These are phyloP conservation scores for Aspergillus sp. DNA, from an alignment of 2,329 filamentous ascomycete species.

Conservation along the genomic window DNA sequence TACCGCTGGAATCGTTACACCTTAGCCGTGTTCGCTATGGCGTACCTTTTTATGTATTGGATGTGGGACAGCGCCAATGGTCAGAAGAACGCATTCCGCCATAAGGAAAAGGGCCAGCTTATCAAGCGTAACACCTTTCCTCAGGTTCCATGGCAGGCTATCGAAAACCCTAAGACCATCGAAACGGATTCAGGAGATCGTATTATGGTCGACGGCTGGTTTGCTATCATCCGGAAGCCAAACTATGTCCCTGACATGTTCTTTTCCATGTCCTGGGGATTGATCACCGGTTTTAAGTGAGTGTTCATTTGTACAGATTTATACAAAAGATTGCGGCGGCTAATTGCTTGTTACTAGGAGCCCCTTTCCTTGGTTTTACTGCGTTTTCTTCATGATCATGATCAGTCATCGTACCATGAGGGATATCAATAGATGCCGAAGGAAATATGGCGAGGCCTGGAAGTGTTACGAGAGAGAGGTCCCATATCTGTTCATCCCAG, in stretches of 20 bases:
- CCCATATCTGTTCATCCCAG: conserved; percentile 75
- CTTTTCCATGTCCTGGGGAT: conserved; percentile 66
- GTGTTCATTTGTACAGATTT: no score
- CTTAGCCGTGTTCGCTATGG: conserved; percentile 52
- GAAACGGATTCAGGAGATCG: conserved; percentile 61
- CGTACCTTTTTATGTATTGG: conserved; percentile 79
- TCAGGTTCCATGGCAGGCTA: conserved; percentile 71
- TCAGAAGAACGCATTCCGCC: conserved; percentile 85
- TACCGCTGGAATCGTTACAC: conserved; percentile 65
- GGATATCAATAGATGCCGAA: conserved; percentile 64
- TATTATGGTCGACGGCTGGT: conserved; percentile 79
- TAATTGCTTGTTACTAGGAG: no score
- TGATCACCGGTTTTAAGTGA: conserved; percentile 68
- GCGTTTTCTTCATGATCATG: conserved; percentile 68
- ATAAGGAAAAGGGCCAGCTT: conserved; percentile 60
- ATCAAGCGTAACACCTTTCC: conserved; percentile 71
- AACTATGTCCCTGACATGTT: conserved; percentile 73
- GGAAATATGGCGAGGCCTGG: conserved; percentile 75
- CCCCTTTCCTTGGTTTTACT: conserved; percentile 86
- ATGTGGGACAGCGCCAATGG: conserved; percentile 86
- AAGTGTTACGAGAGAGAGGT: conserved; percentile 67
- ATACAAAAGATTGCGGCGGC: no score
- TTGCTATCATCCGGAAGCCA: conserved; percentile 64
- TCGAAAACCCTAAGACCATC: conserved; percentile 71
- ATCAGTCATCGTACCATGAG: conserved; percentile 66